Percentiles rank a stretch among this genome's conserved stretches.
phyloP scores from a whole-genome alignment of 2,329 filamentous ascomycete species.

The Paecilomyces niveus region DNA sequence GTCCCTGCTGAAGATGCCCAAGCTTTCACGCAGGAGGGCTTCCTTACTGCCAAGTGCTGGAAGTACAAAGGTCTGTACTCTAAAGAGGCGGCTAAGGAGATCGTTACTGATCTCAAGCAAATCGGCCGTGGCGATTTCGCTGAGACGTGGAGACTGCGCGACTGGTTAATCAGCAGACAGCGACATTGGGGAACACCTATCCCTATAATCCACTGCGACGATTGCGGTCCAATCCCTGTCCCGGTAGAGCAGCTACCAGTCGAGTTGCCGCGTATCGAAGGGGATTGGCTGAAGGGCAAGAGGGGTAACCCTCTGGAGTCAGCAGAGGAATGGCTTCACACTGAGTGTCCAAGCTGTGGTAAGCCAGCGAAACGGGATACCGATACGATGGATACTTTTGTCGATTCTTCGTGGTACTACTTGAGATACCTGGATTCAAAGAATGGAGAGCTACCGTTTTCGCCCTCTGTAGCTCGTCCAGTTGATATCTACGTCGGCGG shows the following conservation, averaged over 20 bases:
- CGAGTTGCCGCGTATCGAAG: constrained; percentile 60
- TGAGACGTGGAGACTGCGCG: constrained; percentile 72
- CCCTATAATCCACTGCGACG: constrained; percentile 73
- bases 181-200: constrained; percentile 89
- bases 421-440: constrained; percentile 69
- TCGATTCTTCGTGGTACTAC: constrained; percentile 93
- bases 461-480: constrained; percentile 53
- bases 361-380: constrained; percentile 71
- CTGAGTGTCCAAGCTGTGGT: constrained; percentile 63
- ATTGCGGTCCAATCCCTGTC: constrained; percentile 73
- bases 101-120: constrained; percentile 47
- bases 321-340: constrained; percentile 66
- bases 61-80: constrained; percentile 59
- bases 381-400: constrained; percentile 94
- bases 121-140: constrained; percentile 54
- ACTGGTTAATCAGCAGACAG: constrained; percentile 90
- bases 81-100: constrained; percentile 51
- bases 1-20: constrained; percentile 34
- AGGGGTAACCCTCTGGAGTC: constrained; percentile 71
- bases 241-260: constrained; percentile 72
- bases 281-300: constrained; percentile 61
- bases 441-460: constrained; percentile 57
- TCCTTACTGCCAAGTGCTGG: constrained; percentile 60
- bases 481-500: constrained; percentile 87
- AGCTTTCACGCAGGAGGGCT: constrained; percentile 59